Conservation (phyloP, 345 rosid genomes). For the Rhizophora apiculata region DNA sequence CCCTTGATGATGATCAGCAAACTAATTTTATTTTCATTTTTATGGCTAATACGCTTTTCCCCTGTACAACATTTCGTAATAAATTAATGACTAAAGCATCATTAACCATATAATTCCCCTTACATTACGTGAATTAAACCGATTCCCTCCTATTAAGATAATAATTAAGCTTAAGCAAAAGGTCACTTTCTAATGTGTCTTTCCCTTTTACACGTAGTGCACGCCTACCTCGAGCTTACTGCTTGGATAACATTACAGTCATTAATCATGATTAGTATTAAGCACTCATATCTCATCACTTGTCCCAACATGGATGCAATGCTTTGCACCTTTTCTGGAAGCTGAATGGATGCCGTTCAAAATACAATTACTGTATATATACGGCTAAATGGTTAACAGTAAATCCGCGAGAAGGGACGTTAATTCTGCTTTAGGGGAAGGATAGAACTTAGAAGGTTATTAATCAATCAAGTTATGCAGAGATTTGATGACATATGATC, state of each 20-base stretch:
- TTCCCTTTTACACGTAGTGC: constrained; percentile 25
- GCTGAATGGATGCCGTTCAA: constrained; percentile 11
- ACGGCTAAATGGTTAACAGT: not conserved
- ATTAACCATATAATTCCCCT: not conserved
- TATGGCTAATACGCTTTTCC: too few relatives aligned
- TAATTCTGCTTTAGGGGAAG: too few relatives aligned
- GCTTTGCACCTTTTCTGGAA: constrained; percentile 7
- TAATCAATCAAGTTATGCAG: not conserved
- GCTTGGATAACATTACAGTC: not conserved
- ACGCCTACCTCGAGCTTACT: not conserved
- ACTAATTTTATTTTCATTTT: too few relatives aligned
- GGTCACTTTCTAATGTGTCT: constrained; percentile 14
- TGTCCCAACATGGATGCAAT: not conserved
- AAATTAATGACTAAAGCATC: too few relatives aligned
- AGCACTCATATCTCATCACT: constrained; percentile 5
- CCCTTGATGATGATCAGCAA: too few relatives aligned
- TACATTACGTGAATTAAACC: not conserved
- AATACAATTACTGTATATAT: not conserved
- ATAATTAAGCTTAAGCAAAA: not conserved
- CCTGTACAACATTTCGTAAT: too few relatives aligned
- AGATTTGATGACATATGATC: not conserved
- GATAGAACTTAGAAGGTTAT: too few relatives aligned
- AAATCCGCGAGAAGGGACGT: too few relatives aligned
- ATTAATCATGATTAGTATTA: constrained; percentile 13
- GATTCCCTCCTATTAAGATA: not conserved